Evolutionary conservation across 23 red algal genomes (phyloP).

Genomic region (Gracilaria caudata): DNA sequence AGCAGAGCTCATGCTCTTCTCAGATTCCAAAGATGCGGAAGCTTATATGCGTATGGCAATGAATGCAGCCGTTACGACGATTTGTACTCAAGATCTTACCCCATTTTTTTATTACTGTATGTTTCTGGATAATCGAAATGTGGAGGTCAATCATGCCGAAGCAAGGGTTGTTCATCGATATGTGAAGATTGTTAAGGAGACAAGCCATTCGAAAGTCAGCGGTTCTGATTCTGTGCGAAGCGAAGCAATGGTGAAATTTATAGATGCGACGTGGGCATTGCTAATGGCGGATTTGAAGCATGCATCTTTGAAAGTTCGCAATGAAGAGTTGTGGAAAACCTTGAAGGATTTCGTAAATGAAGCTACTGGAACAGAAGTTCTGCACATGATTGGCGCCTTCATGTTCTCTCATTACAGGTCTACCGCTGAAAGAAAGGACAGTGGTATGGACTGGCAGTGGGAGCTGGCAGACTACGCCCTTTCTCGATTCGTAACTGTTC

Average conservation of each 20-base stretch:
- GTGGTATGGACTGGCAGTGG: neutral
- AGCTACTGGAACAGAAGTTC: conserved; percentile 7
- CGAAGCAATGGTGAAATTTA: conserved; percentile 5
- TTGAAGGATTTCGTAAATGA: neutral
- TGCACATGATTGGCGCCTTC: conserved; percentile 37
- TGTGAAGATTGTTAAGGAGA: conserved; percentile 12
- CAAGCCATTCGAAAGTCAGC: neutral
- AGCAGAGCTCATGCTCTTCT: conserved; percentile 28
- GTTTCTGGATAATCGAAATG: conserved; percentile 60
- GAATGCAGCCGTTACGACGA: conserved; percentile 1
- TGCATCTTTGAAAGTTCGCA: conserved; percentile 3
- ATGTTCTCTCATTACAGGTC: conserved; percentile 36
- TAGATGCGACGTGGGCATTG: conserved; percentile 31
- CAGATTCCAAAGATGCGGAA: conserved; percentile 17
- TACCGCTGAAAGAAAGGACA: neutral
- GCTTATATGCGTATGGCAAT: conserved; percentile 48
- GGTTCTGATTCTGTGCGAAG: neutral
- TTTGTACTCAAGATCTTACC: neutral
- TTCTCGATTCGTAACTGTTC: conserved; percentile 4
- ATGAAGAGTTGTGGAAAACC: conserved; percentile 20
- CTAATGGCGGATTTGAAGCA: conserved; percentile 12
- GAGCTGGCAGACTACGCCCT: conserved; percentile 19
- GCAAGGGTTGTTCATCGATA: conserved; percentile 39
- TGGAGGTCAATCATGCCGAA: conserved; percentile 26
- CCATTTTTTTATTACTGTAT: conserved; percentile 59